Evolutionary conservation across 768 basidiomycete genomes (phyloP).

Genomic region (Dictyophora rubrovolvata): DNA sequence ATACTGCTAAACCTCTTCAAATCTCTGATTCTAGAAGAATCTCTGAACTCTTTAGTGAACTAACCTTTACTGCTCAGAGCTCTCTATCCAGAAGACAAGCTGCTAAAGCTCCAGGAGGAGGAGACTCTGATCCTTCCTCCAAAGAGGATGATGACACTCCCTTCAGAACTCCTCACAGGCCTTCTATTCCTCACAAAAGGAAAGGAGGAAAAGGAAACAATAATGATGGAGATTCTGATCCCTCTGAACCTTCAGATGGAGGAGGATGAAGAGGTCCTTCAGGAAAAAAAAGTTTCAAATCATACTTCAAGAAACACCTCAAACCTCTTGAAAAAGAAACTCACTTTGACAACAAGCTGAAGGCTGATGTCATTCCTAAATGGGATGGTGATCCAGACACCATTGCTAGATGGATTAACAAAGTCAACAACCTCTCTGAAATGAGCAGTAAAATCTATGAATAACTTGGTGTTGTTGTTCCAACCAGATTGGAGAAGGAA

Average conservation of each 20-base stretch:
- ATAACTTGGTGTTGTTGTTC: conserved; percentile 24
- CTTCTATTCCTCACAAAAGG: neutral
- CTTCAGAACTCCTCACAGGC: neutral
- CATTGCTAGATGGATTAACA: conserved; percentile 17
- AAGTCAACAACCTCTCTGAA: conserved; percentile 19
- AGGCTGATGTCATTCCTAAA: conserved; percentile 20
- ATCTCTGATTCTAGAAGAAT: neutral
- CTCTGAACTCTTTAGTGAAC: neutral
- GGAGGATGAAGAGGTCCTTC: too few relatives aligned
- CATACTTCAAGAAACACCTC: too few relatives aligned
- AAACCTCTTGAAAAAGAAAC: conserved; percentile 5
- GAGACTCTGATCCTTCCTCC: neutral
- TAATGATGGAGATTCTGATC: neutral
- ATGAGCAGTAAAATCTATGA: conserved; percentile 14
- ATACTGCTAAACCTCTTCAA: neutral
- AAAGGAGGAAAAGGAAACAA: neutral
- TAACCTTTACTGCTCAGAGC: neutral
- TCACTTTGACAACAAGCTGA: conserved; percentile 25
- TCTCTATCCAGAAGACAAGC: neutral
- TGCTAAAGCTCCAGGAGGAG: neutral
- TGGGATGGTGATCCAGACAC: conserved; percentile 23
- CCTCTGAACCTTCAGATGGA: too few relatives aligned
- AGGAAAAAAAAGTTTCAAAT: too few relatives aligned
- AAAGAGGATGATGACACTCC: neutral
- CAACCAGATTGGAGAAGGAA: conserved; percentile 13